Evolutionary conservation across 805 yeast genomes (phyloP).

Genomic region (Candida nemodendra): DNA sequence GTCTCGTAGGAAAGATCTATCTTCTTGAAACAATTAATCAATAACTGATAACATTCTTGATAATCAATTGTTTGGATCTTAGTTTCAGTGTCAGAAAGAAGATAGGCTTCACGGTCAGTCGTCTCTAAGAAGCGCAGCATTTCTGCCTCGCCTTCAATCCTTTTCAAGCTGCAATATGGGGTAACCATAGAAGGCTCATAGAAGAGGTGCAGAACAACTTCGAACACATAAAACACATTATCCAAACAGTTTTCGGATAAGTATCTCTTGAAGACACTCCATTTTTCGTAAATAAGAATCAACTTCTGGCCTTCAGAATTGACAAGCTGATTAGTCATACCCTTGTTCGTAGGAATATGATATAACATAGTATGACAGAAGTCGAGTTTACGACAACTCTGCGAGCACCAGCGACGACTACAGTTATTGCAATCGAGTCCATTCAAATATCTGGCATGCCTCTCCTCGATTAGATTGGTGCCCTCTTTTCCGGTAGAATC

Average conservation of each 20-base stretch:
- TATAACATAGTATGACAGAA: slow-evolving; percentile 24
- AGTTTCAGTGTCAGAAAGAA: background rate
- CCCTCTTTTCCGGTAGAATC: slow-evolving; percentile 12
- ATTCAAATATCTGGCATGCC: slow-evolving; percentile 27
- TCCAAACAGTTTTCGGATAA: slow-evolving; percentile 16
- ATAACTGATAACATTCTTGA: slow-evolving; percentile 10
- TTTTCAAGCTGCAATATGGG: slow-evolving; percentile 19
- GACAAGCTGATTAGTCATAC: slow-evolving; percentile 24
- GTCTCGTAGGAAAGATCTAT: slow-evolving; percentile 15
- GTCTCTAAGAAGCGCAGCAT: slow-evolving; percentile 13
- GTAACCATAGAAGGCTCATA: slow-evolving; percentile 18
- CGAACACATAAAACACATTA: slow-evolving; percentile 19
- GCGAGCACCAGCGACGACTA: slow-evolving; percentile 31
- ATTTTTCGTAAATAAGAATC: slow-evolving; percentile 22
- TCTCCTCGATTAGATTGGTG: slow-evolving; percentile 19
- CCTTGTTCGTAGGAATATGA: slow-evolving; percentile 32
- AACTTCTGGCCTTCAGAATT: slow-evolving; percentile 12
- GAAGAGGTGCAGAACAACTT: slow-evolving; percentile 21
- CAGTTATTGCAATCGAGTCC: slow-evolving; percentile 34
- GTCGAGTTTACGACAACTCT: slow-evolving; percentile 28
- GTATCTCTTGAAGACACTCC: slow-evolving; percentile 19
- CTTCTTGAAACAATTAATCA: slow-evolving; percentile 25
- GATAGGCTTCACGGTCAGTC: slow-evolving; percentile 1
- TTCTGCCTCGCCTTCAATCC: slow-evolving; percentile 10
- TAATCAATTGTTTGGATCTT: slow-evolving; percentile 7